phyloP scores from a whole-genome alignment of 768 basidiomycete species.

The Peribolospora kevripleyi region DNA sequence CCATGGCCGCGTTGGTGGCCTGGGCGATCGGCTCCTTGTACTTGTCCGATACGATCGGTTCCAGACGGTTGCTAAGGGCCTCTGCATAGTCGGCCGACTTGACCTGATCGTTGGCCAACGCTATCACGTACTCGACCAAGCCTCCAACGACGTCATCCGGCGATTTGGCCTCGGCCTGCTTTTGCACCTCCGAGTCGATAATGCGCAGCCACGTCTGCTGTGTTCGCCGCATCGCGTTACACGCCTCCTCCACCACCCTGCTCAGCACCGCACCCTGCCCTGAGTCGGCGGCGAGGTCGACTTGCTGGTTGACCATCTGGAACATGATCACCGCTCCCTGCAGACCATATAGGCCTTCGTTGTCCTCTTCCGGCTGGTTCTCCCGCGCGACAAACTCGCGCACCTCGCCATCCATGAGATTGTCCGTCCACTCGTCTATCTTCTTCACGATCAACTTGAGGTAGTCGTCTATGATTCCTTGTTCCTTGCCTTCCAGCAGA shows the following conservation, averaged over 20 bases:
- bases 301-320: slow-evolving; percentile 83
- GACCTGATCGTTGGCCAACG: slow-evolving; percentile 90
- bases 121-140: slow-evolving; percentile 84
- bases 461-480: slow-evolving; percentile 82
- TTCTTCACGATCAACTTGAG: slow-evolving; percentile 76
- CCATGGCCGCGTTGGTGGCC: slow-evolving; percentile 80
- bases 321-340: slow-evolving; percentile 87
- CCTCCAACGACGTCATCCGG: slow-evolving; percentile 70
- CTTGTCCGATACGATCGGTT: slow-evolving; percentile 78
- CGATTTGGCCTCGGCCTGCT: slow-evolving; percentile 25
- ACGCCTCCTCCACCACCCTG: slow-evolving; percentile 63
- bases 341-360: slow-evolving; percentile 68
- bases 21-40: slow-evolving; percentile 62
- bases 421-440: slow-evolving; percentile 87
- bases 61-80: slow-evolving; percentile 55
- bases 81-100: slow-evolving; percentile 87
- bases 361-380: slow-evolving; percentile 67
- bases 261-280: slow-evolving; percentile 83
- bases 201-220: slow-evolving; percentile 71
- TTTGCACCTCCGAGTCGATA: slow-evolving; percentile 63
- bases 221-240: slow-evolving; percentile 64
- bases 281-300: slow-evolving; percentile 82
- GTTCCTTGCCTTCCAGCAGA: slow-evolving; percentile 83
- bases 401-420: slow-evolving; percentile 76
- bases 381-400: slow-evolving; percentile 58